Base-by-base conservation (phyloP, 495 filamentous ascomycete species). In the Ascodesmis nigricans region DNA sequence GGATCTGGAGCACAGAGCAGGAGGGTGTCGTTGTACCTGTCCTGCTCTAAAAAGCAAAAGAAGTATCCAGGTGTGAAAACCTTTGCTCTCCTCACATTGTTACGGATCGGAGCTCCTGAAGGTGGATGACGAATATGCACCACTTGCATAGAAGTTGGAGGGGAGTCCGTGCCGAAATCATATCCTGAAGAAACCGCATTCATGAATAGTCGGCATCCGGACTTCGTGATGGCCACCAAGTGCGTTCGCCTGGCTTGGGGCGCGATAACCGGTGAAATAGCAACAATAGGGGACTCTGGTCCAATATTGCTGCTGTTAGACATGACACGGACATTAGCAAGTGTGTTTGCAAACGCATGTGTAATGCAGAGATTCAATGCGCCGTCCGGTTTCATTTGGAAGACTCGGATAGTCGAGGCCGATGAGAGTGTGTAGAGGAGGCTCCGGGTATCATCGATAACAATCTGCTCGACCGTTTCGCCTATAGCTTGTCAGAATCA, bases 91-190 rank as follows among this genome's bases (percentile, higher is more conserved):
- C 43, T 43, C 20, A 37, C 47, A 54, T 31, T 40, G 50, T 44
- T 35, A 42, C 44, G 9, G 22, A 51, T 21, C n/a, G 7, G 26
- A 21, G 37, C 27, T 4, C 42, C 41, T 14, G 35, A 35, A 0
- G 87, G 84, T 5, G 87, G 90, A 36, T 92, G 91, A 46, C 83
- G 90, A 52, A 95, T 73, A 46, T 84, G 82, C 42, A 90, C 78
- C 14, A 93, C 71, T 52, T 92, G 83, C 82, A 99, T 93, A 57
- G 80, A 93, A 31, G 75, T 84, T 2, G 90, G 84, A 0, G 81
- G 69, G 15, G 71, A 62, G 17, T 66, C 58, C 8, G 65, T 58
- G 53, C 71, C 75, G 37, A 71, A 74, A 22, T 67, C 72, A 30
- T 73, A 73, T 4, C 78, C 67, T 25, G 74, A 73, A 1, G 84